A percentile compares a stretch with the other conserved stretches of the same genome.
These are phyloP conservation scores for Marasmius fiardii DNA, from an alignment of 1,284 basidiomycete species.

Conservation along the genomic window DNA sequence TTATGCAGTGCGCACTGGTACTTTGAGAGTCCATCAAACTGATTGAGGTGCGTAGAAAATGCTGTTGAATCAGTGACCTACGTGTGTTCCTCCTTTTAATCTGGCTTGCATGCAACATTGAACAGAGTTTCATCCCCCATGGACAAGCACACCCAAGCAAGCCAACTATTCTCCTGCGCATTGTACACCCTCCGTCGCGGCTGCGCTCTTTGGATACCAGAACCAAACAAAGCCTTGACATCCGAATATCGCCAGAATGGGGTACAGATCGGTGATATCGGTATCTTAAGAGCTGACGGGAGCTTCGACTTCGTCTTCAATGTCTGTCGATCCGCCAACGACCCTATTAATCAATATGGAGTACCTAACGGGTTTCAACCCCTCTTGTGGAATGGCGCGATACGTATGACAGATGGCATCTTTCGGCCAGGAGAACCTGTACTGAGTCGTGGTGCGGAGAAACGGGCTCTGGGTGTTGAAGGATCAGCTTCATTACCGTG, in stretches of 20 bases:
- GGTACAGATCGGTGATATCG: constrained; percentile 24
- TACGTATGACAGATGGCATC: neutral
- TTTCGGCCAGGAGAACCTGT: neutral
- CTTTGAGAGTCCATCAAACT: too few species aligned
- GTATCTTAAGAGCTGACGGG: constrained; percentile 14
- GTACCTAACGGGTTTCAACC: constrained; percentile 9
- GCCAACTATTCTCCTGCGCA: constrained; percentile 2
- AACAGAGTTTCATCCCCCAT: too few species aligned
- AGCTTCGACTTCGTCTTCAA: constrained; percentile 19
- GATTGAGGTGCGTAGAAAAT: too few species aligned
- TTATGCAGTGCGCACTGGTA: too few species aligned
- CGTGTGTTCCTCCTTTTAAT: too few species aligned
- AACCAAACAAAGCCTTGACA: constrained; percentile 18
- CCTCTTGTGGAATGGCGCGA: neutral
- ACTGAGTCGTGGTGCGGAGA: neutral
- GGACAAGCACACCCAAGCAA: neutral
- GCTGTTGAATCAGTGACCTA: too few species aligned
- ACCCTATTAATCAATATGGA: too few species aligned
- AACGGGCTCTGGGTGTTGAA: neutral
- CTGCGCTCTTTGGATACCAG: constrained; percentile 27
- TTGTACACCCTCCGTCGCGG: constrained; percentile 15
- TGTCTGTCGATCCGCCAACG: constrained; percentile 9
- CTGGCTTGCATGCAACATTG: too few species aligned
- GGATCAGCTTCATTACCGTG: neutral
- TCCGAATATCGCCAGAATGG: constrained; percentile 18